Conservation (phyloP, 1,139 yeast genomes). For the Candida pseudoviswanathii region DNA sequence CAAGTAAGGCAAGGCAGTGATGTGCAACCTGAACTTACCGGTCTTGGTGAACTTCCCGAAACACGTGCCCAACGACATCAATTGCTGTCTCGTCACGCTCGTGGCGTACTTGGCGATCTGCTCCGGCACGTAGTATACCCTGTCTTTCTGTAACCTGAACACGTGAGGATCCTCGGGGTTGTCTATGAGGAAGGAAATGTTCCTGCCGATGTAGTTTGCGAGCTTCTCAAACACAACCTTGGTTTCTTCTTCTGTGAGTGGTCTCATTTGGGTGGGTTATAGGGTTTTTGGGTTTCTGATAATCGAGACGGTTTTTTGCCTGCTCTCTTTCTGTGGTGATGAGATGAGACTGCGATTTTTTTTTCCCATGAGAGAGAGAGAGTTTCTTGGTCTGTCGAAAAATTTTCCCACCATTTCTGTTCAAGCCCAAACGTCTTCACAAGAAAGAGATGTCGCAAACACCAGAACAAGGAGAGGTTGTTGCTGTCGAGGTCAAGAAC, state of each 20-base stretch:
- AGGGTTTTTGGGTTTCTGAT: background rate
- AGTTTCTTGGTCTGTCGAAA: background rate
- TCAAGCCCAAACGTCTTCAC: background rate
- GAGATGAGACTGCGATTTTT: slow-evolving; percentile 7
- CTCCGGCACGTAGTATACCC: slow-evolving; percentile 92
- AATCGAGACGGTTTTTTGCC: background rate
- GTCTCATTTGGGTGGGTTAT: slow-evolving; percentile 65
- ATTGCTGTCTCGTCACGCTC: slow-evolving; percentile 80
- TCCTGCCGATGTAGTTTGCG: slow-evolving; percentile 94
- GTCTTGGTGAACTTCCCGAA: slow-evolving; percentile 97
- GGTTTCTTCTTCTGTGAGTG: slow-evolving; percentile 95
- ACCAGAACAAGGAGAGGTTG: background rate
- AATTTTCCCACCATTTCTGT: background rate
- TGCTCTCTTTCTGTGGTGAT: background rate
- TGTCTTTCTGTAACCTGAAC: slow-evolving; percentile 91
- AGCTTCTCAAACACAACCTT: slow-evolving; percentile 93
- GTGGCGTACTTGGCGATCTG: slow-evolving; percentile 85
- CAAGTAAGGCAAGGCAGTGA: slow-evolving; percentile 82
- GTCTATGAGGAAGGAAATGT: slow-evolving; percentile 84
- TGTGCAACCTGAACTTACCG: slow-evolving; percentile 92
- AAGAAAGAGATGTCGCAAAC: background rate
- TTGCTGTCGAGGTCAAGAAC: background rate
- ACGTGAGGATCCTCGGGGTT: slow-evolving; percentile 91
- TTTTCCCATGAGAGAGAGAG: background rate
- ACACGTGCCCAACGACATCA: slow-evolving; percentile 92